These are phyloP conservation scores for Rhizopus sp. DNA, from an alignment of 371 early-diverging fungal genomes.

Conservation along the genomic window DNA sequence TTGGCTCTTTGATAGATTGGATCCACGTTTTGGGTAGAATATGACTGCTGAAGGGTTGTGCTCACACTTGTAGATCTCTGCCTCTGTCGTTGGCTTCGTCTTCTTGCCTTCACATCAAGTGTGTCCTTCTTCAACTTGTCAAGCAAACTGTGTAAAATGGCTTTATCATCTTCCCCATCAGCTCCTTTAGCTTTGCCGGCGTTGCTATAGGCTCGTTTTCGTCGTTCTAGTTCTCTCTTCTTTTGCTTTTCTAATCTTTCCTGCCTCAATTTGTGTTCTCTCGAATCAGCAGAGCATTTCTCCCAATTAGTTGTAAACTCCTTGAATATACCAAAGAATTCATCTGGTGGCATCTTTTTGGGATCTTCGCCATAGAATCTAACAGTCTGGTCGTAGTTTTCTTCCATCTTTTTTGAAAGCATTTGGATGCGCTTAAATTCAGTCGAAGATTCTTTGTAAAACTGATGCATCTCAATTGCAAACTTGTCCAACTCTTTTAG, in stretches of 20 bases:
- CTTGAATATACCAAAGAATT: slow-evolving; percentile 85
- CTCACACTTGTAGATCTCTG: slow-evolving; percentile 40
- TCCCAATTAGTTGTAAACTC: slow-evolving; percentile 72
- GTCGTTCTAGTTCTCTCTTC: slow-evolving; percentile 48
- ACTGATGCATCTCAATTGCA: slow-evolving; percentile 49
- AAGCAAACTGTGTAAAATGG: slow-evolving; percentile 78
- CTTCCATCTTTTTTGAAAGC: slow-evolving; percentile 58
- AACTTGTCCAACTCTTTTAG: slow-evolving; percentile 31
- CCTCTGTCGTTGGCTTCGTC: slow-evolving; percentile 45
- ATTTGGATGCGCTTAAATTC: slow-evolving; percentile 47
- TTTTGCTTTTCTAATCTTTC: slow-evolving; percentile 50
- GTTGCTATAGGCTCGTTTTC: slow-evolving; percentile 37
- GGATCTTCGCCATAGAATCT: slow-evolving; percentile 84
- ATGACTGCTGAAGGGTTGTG: slow-evolving; percentile 23
- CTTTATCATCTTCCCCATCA: slow-evolving; percentile 59
- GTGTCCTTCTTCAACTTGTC: slow-evolving; percentile 73
- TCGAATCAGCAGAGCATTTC: slow-evolving; percentile 36
- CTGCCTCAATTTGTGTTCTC: slow-evolving; percentile 30
- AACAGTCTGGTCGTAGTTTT: slow-evolving; percentile 65
- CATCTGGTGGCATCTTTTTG: slow-evolving; percentile 75
- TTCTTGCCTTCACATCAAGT: slow-evolving; percentile 58
- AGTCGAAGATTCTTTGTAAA: slow-evolving; percentile 44
- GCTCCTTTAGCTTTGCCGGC: slow-evolving; percentile 43
- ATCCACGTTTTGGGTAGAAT: slow-evolving; percentile 29
- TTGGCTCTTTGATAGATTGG: slow-evolving; percentile 42